phyloP scores from a whole-genome alignment of 805 yeast genomes.

The Zygoascus biomembranicola region DNA sequence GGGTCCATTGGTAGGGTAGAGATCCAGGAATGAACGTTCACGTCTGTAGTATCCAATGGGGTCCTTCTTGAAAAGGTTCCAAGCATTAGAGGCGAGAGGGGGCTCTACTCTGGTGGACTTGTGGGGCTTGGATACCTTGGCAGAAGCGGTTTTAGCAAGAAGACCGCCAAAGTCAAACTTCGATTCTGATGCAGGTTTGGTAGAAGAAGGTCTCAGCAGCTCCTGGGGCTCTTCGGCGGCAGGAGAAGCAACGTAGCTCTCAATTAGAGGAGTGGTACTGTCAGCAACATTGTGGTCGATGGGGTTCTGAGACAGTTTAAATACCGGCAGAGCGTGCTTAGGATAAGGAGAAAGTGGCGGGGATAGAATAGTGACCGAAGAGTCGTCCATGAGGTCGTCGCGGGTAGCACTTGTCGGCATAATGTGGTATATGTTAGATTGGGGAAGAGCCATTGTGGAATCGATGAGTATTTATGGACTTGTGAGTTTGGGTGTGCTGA shows the following conservation, averaged over 20 bases:
- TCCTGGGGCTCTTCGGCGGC: not conserved
- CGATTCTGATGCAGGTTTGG: not conserved
- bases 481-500: not conserved
- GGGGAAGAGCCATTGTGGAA: not conserved
- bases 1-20: constrained; percentile 26
- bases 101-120: constrained; percentile 9
- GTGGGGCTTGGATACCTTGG: constrained; percentile 13
- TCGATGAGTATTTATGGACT: not conserved
- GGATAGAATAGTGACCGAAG: constrained; percentile 22
- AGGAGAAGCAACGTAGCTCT: constrained; percentile 3
- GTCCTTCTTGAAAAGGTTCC: constrained; percentile 22
- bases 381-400: not conserved
- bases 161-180: not conserved
- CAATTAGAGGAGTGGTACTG: not conserved
- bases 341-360: constrained; percentile 29
- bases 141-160: not conserved
- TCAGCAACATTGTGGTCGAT: not conserved
- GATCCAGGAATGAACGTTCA: constrained; percentile 23
- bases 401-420: not conserved
- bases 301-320: not conserved
- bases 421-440: not conserved
- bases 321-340: constrained; percentile 10
- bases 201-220: not conserved
- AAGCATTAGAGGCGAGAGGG: constrained; percentile 23
- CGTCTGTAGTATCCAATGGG: constrained; percentile 25